Conservation (phyloP, 805 yeast genomes). For the Maudiozyma pseudohumilis region DNA sequence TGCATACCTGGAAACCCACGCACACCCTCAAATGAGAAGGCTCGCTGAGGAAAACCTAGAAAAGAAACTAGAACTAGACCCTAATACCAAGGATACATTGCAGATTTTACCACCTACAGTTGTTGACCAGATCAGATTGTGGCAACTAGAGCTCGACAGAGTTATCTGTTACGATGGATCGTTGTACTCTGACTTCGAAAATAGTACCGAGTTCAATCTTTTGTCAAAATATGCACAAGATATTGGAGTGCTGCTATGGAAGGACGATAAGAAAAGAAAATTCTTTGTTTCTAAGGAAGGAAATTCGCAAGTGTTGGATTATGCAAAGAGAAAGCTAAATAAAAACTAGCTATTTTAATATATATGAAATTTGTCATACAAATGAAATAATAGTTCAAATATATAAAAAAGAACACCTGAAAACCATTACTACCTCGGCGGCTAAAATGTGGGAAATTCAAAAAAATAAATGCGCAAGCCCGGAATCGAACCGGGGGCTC, state of each 20-base stretch:
- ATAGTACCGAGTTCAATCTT: slow-evolving; percentile 63
- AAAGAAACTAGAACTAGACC: slow-evolving; percentile 53
- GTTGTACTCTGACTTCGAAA: slow-evolving; percentile 75
- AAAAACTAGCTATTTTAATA: slow-evolving; percentile 4
- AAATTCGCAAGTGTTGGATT: slow-evolving; percentile 81
- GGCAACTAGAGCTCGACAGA: slow-evolving; percentile 95
- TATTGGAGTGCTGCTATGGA: slow-evolving; percentile 87
- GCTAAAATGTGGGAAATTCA: background rate
- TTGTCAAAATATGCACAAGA: slow-evolving; percentile 75
- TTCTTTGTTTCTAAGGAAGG: slow-evolving; percentile 88
- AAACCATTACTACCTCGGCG: background rate
- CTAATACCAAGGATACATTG: slow-evolving; percentile 39
- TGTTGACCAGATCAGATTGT: slow-evolving; percentile 87
- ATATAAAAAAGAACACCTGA: background rate
- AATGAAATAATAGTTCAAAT: background rate
- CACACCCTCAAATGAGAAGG: slow-evolving; percentile 83
- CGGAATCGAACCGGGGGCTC: slow-evolving; percentile 9
- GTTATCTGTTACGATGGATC: slow-evolving; percentile 81
- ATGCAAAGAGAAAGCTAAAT: slow-evolving; percentile 49
- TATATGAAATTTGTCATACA: background rate
- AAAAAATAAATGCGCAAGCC: slow-evolving; percentile 7
- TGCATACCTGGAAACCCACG: slow-evolving; percentile 79
- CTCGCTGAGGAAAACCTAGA: slow-evolving; percentile 59
- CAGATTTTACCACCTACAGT: slow-evolving; percentile 87
- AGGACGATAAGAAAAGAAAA: slow-evolving; percentile 52